Evolutionary conservation across 768 basidiomycete genomes (phyloP), one percentile per base, ranked within the genome.

Genomic region (Rhodotorula taiwanensis): DNA sequence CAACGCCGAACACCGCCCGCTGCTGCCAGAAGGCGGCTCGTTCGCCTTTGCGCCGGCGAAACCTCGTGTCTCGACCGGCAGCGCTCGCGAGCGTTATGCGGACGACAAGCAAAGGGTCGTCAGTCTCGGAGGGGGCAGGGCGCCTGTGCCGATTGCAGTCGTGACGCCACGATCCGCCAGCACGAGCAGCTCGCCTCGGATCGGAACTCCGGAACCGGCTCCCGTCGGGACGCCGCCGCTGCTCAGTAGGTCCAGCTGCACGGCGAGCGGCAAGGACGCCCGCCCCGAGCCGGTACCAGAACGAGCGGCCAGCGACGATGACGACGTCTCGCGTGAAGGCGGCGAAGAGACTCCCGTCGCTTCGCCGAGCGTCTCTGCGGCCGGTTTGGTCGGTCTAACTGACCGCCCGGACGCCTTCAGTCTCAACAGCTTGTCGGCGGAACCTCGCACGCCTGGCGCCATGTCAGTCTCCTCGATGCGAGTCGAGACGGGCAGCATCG

Each of bases 401-500:
- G n/a, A n/a, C n/a, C n/a, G n/a, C n/a, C n/a, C n/a, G n/a, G n/a
- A n/a, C n/a, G n/a, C n/a, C n/a, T n/a, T n/a, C n/a, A n/a, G n/a
- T n/a, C 52, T 16, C 48, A 34, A 28, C 30, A 27, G 43, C 6
- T 47, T 58, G 5, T 45, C 62, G 9, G n/a, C 47, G 11, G 65
- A 39, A 27, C 30, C 57, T 16, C 56, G 57, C 34, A 59, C 66
- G 23, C 66, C 57, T 20, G 58, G 58, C 33, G 54, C 58, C 28
- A 48, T 60, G 28, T 67, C 66, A 11, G 55, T 63, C 31, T 62
- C 61, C 18, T 60, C 58, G 10, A 62, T 63, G 61, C 31, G 30
- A 31, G 66, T 67, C 61, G 66, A 62, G 50, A 62, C 60, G 4
- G 66, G 66, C 11, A 61, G 59, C 44, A 20, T 59, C n/a, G 45